A percentile compares a stretch with the other conserved stretches of the same genome.
phyloP scores from a whole-genome alignment of 805 yeast genomes.

The Lachancea fermentati region DNA sequence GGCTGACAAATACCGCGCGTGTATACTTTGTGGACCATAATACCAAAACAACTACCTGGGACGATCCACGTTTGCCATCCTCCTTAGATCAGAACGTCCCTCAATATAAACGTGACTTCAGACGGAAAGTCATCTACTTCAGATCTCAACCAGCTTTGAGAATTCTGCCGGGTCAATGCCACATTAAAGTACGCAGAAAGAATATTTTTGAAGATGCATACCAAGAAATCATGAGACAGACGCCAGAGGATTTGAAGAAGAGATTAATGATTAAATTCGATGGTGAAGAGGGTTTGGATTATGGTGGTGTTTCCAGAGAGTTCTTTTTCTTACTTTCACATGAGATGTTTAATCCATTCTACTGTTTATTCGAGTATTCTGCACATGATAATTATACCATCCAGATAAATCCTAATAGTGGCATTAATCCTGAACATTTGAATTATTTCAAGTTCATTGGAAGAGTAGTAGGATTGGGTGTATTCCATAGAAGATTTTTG shows the following conservation, averaged over 20 bases:
- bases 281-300: constrained; percentile 98
- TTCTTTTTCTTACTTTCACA: constrained; percentile 94
- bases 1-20: constrained; percentile 96
- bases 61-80: constrained; percentile 97
- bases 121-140: constrained; percentile 95
- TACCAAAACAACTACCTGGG: constrained; percentile 99
- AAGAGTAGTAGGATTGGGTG: constrained; percentile 95
- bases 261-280: constrained; percentile 97
- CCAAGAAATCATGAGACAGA: constrained; percentile 97
- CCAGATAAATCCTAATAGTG: constrained; percentile 96
- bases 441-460: constrained; percentile 98
- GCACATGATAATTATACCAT: constrained; percentile 97
- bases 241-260: constrained; percentile 97
- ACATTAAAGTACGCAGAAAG: constrained; percentile 93
- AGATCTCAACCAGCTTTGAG: constrained; percentile 97
- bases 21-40: constrained; percentile 98
- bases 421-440: constrained; percentile 95
- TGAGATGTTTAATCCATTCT: constrained; percentile 98
- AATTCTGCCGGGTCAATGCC: constrained; percentile 97
- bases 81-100: constrained; percentile 98
- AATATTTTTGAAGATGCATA: constrained; percentile 96
- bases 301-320: constrained; percentile 99
- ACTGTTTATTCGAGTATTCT: constrained; percentile 94
- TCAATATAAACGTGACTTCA: constrained; percentile 96
- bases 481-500: constrained; percentile 94